These are phyloP conservation scores for Cryptosporidium viatorum DNA, from an alignment of 169 alveolate species.

Conservation along the genomic window DNA sequence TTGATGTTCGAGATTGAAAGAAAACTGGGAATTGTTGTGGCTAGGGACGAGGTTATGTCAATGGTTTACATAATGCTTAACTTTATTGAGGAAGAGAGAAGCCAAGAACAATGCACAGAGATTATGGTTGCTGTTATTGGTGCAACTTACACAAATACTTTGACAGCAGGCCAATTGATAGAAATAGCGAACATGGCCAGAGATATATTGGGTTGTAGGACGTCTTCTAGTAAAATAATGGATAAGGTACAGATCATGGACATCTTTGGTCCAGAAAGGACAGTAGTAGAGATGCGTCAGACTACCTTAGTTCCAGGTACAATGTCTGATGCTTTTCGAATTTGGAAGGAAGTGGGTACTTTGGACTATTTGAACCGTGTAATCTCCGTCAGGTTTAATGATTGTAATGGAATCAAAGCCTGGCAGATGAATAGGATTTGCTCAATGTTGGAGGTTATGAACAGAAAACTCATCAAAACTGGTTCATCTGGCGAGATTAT, in stretches of 20 bases:
- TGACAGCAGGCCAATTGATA: neutral
- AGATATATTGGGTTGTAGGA: constrained; percentile 8
- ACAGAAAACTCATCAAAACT: constrained; percentile 18
- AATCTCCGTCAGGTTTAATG: constrained; percentile 31
- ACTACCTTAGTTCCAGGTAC: constrained; percentile 5
- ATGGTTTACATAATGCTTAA: constrained; percentile 36
- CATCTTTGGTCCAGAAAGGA: constrained; percentile 41
- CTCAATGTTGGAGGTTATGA: constrained; percentile 71
- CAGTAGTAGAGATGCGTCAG: constrained; percentile 60
- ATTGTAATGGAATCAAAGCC: constrained; percentile 54
- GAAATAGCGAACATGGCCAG: constrained; percentile 6
- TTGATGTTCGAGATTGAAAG: neutral
- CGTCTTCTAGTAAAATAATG: neutral
- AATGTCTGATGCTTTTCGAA: constrained; percentile 17
- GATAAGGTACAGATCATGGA: constrained; percentile 11
- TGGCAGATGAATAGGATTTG: constrained; percentile 50
- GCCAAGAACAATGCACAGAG: constrained; percentile 35
- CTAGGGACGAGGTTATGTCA: constrained; percentile 67
- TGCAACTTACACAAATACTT: constrained; percentile 9
- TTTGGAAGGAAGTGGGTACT: constrained; percentile 62
- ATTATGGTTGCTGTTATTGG: constrained; percentile 25
- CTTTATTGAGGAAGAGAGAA: constrained; percentile 66
- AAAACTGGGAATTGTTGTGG: constrained; percentile 10
- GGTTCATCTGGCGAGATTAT: constrained; percentile 21
- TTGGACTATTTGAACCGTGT: constrained; percentile 57